A percentile compares a stretch with the other conserved stretches of the same genome.
Evolutionary conservation across 495 filamentous ascomycete species (phyloP).

Genomic region (Talaromyces thailandensis): DNA sequence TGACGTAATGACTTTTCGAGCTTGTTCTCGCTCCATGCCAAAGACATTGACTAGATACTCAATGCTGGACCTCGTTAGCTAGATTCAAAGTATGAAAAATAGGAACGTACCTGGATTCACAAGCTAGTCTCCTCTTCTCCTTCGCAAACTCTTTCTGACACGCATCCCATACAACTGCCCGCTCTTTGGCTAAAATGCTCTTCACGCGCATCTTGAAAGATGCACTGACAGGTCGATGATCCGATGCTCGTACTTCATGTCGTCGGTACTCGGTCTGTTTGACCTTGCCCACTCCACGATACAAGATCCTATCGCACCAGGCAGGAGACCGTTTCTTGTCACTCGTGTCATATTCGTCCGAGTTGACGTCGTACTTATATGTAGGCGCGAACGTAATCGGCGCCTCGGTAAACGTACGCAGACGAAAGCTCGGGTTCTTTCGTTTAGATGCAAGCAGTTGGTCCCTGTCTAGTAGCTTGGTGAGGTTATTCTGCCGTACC

Average conservation of each 20-base stretch:
- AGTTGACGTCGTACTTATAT: slow-evolving; percentile 97
- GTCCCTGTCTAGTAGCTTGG: slow-evolving; percentile 90
- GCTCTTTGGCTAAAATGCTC: slow-evolving; percentile 57
- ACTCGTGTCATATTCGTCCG: slow-evolving; percentile 84
- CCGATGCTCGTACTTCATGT: slow-evolving; percentile 81
- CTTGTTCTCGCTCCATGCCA: slow-evolving; percentile 37
- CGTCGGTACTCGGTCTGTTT: slow-evolving; percentile 80
- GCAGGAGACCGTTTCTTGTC: slow-evolving; percentile 95
- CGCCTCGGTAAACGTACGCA: slow-evolving; percentile 77
- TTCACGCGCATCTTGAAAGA: slow-evolving; percentile 75
- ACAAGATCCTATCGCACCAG: slow-evolving; percentile 92
- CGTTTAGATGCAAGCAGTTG: slow-evolving; percentile 80
- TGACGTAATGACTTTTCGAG: slow-evolving; percentile 15
- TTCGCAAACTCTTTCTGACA: slow-evolving; percentile 65
- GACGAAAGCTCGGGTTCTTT: slow-evolving; percentile 79
- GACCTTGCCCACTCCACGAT: slow-evolving; percentile 72
- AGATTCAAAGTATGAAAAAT: neutral
- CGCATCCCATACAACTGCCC: slow-evolving; percentile 55
- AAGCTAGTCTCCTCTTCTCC: slow-evolving; percentile 51
- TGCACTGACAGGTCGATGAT: slow-evolving; percentile 89
- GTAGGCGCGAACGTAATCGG: slow-evolving; percentile 89
- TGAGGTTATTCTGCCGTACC: slow-evolving; percentile 66
- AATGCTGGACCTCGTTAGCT: slow-evolving; percentile 22
- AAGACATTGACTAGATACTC: slow-evolving; percentile 45
- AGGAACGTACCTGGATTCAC: slow-evolving; percentile 49